Base-by-base conservation (phyloP, 495 filamentous ascomycete species). In the Sordaria brevicollis region DNA sequence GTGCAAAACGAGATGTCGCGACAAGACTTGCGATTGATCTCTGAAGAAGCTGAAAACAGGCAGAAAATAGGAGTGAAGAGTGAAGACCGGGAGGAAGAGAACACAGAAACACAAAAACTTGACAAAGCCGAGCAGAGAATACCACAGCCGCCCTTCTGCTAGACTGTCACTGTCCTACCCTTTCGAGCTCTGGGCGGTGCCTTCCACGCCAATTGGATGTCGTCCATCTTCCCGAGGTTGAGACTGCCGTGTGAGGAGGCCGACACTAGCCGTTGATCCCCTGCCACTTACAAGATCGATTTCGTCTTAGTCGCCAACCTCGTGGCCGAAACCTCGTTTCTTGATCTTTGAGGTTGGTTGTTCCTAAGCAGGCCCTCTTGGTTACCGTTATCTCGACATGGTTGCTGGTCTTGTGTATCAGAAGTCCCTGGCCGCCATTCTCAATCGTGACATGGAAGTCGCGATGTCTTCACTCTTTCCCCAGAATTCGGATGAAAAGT, bases 221-320 rank as follows among this genome's bases (percentile, higher is more conserved):
- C 49, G 49, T 57, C 49, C 49, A 62, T 62, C 49, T 62, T 62
- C 49, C 49, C 49, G 49, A 62, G 49, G 49, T 62, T 62, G 49
- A 62, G 49, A 62, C 49, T 62, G 49, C 49, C 49, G 49, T 62
- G 49, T 31, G 25, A 62, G 49, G 65, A 70, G 69, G 73, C 73
- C 73, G 73, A 74, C 67, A 71, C 57, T 74, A 74, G 73, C 73
- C 73, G 73, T 69, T 62, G 25, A 62, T 31, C 25, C 49, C 49
- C 49, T 62, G 25, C 49, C 49, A 62, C 49, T 62, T 62, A 57
- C 49, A 62, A 33, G 49, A 62, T 62, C 49, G 49, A 31, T 29
- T 62, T 62, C 25, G 49, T 62, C 49, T 62, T 62, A 31, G 49
- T 25, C 49, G 25, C 29, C 13, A 31, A 62, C 49, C 49, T 62